Conservation (phyloP, 306 rosid species). For the Vigna trinervia region DNA sequence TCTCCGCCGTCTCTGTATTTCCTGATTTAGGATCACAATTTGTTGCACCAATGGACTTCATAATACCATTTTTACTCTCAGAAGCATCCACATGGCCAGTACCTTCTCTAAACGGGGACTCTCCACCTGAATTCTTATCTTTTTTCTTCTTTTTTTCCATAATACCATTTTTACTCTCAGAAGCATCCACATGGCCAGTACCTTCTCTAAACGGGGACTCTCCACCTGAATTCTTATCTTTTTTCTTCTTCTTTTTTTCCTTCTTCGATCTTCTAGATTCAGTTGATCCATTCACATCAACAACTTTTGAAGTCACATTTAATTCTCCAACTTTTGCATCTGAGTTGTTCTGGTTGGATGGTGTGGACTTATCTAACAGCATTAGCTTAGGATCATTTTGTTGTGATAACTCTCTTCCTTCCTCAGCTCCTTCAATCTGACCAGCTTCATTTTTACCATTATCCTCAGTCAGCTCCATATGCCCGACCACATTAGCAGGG, state of each 20-base stretch:
- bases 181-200: conserved; percentile 40
- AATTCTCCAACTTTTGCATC: conserved; percentile 44
- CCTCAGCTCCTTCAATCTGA: conserved; percentile 44
- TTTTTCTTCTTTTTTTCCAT: background rate
- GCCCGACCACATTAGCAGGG: conserved; percentile 37
- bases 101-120: conserved; percentile 27
- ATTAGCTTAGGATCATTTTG: conserved; percentile 45
- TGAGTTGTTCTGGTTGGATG: conserved; percentile 40
- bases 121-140: conserved; percentile 41
- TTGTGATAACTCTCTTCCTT: conserved; percentile 49
- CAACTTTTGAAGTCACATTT: conserved; percentile 45
- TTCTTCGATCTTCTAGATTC: conserved; percentile 44
- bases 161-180: conserved; percentile 40
- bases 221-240: conserved; percentile 37
- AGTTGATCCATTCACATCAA: conserved; percentile 41
- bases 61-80: conserved; percentile 37
- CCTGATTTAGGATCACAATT: conserved; percentile 44
- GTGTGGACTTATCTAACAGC: conserved; percentile 42
- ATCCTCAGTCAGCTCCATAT: conserved; percentile 45
- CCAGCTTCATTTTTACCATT: conserved; percentile 39
- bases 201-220: conserved; percentile 30
- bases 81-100: conserved; percentile 43
- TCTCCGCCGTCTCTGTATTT: conserved; percentile 48
- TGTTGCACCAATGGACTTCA: conserved; percentile 46
- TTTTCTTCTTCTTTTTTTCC: conserved; percentile 50